A percentile compares a stretch with the other conserved stretches of the same genome.
Evolutionary conservation across 768 basidiomycete species (phyloP).

Genomic region (Trametes cinnabarina): DNA sequence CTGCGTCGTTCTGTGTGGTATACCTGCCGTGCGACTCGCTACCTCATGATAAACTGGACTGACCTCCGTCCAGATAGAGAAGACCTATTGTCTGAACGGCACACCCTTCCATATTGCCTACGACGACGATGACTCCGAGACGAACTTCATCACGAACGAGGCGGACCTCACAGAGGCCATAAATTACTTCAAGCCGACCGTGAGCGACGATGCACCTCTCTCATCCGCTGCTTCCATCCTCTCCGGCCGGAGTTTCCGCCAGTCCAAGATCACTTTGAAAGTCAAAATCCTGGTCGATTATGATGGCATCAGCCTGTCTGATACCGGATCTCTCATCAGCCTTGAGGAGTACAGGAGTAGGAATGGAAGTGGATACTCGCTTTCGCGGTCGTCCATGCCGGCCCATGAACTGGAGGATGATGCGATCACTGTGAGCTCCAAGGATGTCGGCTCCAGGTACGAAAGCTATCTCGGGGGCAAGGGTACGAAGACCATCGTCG

Average conservation of each 20-base stretch:
- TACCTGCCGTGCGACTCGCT: too few species aligned
- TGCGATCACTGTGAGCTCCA: slow-evolving; percentile 72
- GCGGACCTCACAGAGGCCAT: slow-evolving; percentile 83
- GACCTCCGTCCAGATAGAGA: slow-evolving; percentile 62
- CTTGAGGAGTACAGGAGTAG: slow-evolving; percentile 64
- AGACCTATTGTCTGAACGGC: slow-evolving; percentile 74
- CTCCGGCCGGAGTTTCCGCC: slow-evolving; percentile 60
- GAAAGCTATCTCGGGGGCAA: slow-evolving; percentile 14
- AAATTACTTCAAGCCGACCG: slow-evolving; percentile 71
- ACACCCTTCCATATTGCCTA: slow-evolving; percentile 74
- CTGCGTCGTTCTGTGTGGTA: too few species aligned
- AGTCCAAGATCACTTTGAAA: slow-evolving; percentile 71
- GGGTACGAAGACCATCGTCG: slow-evolving; percentile 27
- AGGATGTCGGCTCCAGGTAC: slow-evolving; percentile 45
- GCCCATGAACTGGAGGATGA: slow-evolving; percentile 61
- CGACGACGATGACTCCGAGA: slow-evolving; percentile 86
- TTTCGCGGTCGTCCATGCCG: slow-evolving; percentile 43
- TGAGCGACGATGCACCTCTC: slow-evolving; percentile 65
- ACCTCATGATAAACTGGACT: too few species aligned
- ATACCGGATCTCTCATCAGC: slow-evolving; percentile 80
- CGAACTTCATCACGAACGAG: slow-evolving; percentile 65
- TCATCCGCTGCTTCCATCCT: slow-evolving; percentile 75
- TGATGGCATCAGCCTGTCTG: slow-evolving; percentile 88
- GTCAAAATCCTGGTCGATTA: slow-evolving; percentile 83
- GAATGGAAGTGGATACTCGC: slow-evolving; percentile 57